These are phyloP conservation scores for Populus tomentosa DNA, from an alignment of 441 rosid genomes.

Conservation along the genomic window DNA sequence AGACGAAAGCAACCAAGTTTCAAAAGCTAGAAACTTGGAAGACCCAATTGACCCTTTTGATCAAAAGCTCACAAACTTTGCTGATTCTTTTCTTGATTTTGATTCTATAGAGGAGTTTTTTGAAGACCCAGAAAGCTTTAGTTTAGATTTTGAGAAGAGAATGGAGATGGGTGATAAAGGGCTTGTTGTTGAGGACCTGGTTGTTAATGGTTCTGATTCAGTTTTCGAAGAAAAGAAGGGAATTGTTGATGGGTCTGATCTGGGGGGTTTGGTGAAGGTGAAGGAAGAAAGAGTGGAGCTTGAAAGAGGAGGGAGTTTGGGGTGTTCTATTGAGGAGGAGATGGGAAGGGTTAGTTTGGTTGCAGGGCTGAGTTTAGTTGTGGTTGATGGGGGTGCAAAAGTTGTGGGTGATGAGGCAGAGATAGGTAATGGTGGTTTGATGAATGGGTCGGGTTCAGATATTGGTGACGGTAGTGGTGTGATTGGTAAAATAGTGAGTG, in stretches of 20 bases:
- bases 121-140: neutral
- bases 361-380: neutral
- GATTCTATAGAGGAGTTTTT: neutral
- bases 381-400: constrained; percentile 3
- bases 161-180: neutral
- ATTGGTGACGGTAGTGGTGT: constrained; percentile 14
- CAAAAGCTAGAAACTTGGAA: constrained; percentile 26
- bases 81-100: neutral
- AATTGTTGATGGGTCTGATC: neutral
- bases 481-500: constrained; percentile 22
- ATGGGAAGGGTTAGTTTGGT: neutral
- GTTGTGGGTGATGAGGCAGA: neutral
- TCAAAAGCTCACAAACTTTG: neutral
- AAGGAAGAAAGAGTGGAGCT: neutral
- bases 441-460: constrained; percentile 10
- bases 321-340: constrained; percentile 15
- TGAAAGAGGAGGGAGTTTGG: neutral
- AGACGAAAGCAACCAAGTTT: constrained; percentile 33
- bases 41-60: constrained; percentile 24
- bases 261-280: neutral
- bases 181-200: neutral
- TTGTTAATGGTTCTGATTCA: constrained; percentile 20
- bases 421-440: constrained; percentile 11
- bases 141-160: neutral
- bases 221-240: constrained; percentile 1